Percentiles rank a stretch among this genome's conserved stretches.
Conservation (phyloP, 2,329 filamentous ascomycete genomes). For the Penicillium frequentans region DNA sequence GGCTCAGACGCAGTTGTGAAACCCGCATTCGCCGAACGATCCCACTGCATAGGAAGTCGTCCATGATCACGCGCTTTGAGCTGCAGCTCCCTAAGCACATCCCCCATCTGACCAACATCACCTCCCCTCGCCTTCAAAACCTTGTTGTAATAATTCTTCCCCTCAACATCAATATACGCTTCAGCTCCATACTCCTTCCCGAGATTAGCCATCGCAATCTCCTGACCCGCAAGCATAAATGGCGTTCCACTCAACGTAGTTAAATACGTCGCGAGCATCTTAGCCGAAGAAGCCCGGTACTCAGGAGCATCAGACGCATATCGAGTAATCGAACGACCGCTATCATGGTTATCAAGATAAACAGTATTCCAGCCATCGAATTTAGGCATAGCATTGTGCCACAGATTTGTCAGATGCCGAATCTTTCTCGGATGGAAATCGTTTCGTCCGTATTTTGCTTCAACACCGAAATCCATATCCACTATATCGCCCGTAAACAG, state of each 20-base stretch:
- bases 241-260: constrained; percentile 42
- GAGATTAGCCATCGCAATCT: constrained; percentile 17
- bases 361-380: constrained; percentile 60
- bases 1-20: constrained; percentile 55
- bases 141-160: constrained; percentile 12
- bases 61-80: constrained; percentile 58
- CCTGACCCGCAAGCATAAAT: constrained; percentile 14
- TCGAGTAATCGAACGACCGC: constrained; percentile 41
- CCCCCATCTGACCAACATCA: constrained; percentile 5
- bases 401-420: constrained; percentile 14
- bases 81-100: constrained; percentile 13
- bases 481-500: constrained; percentile 35
- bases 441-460: constrained; percentile 40
- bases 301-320: constrained; percentile 49
- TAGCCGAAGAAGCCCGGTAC: constrained; percentile 50
- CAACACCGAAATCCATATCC: constrained; percentile 44
- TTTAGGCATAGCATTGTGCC: constrained; percentile 50
- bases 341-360: constrained; percentile 63
- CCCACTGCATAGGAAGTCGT: constrained; percentile 68
- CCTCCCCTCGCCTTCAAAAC: constrained; percentile 4
- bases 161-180: constrained; percentile 15
- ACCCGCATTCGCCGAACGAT: constrained; percentile 53
- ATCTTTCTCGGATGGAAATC: constrained; percentile 10
- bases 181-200: constrained; percentile 5
- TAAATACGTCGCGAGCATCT: constrained; percentile 57